phyloP scores from a whole-genome alignment of 352 stramenopile genomes.

The Phytopythium delawarense region DNA sequence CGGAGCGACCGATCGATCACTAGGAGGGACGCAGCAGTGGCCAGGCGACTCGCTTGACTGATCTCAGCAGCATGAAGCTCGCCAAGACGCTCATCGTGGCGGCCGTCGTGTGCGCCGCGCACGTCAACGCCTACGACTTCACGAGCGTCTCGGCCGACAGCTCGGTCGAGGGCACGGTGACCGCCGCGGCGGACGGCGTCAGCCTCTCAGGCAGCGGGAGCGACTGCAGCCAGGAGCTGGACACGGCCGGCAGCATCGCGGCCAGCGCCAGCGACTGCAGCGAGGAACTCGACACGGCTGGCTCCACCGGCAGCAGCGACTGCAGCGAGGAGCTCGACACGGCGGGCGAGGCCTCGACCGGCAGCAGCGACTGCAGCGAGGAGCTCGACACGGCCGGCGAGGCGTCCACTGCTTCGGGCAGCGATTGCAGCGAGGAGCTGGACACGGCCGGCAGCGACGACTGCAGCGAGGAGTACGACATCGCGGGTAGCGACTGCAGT shows the following conservation, averaged over 20 bases:
- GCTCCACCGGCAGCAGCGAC: background rate
- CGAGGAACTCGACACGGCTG: slow-evolving; percentile 19
- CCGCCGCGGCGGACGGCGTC: slow-evolving; percentile 6
- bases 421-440: slow-evolving; percentile 12
- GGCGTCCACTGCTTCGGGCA: background rate
- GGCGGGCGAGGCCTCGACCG: slow-evolving; percentile 9
- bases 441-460: slow-evolving; percentile 7
- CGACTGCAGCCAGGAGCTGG: slow-evolving; percentile 12
- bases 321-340: slow-evolving; percentile 19
- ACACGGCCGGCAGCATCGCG: slow-evolving; percentile 7
- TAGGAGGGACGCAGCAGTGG: too few species aligned
- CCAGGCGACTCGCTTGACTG: too few species aligned
- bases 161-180: slow-evolving; percentile 18
- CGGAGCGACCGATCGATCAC: background rate
- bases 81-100: slow-evolving; percentile 43
- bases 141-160: slow-evolving; percentile 12
- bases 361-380: slow-evolving; percentile 14
- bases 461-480: slow-evolving; percentile 27
- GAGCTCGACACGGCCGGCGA: slow-evolving; percentile 21
- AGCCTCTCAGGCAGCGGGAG: slow-evolving; percentile 7
- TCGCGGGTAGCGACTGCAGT: slow-evolving; percentile 19
- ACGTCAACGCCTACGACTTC: slow-evolving; percentile 58
- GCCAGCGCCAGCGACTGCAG: slow-evolving; percentile 23
- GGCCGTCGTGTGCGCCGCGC: slow-evolving; percentile 43
- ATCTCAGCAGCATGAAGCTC: slow-evolving; percentile 28